Evolutionary conservation across 495 filamentous ascomycete species (phyloP).

Genomic region (Xylaria bambusicola): DNA sequence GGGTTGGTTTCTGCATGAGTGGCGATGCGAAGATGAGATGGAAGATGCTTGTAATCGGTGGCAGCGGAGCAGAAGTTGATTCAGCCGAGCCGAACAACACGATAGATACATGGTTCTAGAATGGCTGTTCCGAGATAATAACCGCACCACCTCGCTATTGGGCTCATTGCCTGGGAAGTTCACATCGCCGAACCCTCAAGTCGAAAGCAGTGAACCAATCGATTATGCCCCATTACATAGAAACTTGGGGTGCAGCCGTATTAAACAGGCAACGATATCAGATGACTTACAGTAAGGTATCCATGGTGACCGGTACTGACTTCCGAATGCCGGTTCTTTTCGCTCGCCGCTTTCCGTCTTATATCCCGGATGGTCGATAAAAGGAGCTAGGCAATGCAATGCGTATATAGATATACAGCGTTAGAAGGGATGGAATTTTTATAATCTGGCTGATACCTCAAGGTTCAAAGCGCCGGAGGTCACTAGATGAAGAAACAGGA

Average conservation of each 20-base stretch:
- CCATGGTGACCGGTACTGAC: slow-evolving; percentile 52
- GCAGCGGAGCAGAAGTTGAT: neutral
- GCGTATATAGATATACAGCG: too few species aligned
- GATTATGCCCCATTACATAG: slow-evolving; percentile 7
- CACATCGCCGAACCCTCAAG: neutral
- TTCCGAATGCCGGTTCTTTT: slow-evolving; percentile 9
- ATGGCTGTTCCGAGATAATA: neutral
- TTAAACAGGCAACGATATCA: slow-evolving; percentile 20
- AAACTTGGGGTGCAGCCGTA: slow-evolving; percentile 1
- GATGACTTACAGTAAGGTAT: slow-evolving; percentile 74
- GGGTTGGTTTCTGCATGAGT: slow-evolving; percentile 13
- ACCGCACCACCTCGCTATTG: neutral
- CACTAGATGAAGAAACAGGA: neutral
- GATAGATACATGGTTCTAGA: neutral
- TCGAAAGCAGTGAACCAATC: neutral
- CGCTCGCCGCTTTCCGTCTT: neutral
- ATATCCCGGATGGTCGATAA: neutral
- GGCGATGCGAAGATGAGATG: neutral
- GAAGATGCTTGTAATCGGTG: neutral
- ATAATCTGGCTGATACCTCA: neutral
- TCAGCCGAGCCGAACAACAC: neutral
- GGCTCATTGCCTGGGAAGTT: slow-evolving; percentile 7
- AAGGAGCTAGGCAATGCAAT: too few species aligned
- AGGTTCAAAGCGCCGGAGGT: neutral
- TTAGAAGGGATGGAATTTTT: too few species aligned